Conservation (phyloP, 345 rosid genomes). For the Linum tenue region DNA sequence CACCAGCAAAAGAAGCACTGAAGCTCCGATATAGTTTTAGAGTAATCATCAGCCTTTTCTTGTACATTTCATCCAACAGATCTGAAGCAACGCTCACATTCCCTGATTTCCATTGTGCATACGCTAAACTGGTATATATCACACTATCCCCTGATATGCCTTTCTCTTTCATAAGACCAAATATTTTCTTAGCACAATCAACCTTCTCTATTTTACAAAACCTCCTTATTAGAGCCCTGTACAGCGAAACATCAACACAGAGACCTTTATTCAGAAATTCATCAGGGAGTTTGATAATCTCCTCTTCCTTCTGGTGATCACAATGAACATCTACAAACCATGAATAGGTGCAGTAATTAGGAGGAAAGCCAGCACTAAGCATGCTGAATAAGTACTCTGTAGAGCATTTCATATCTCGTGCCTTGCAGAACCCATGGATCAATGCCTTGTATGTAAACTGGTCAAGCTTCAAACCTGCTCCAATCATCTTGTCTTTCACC, state of each 20-base stretch:
- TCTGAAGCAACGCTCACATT: conserved; percentile 41
- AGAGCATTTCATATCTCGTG: conserved; percentile 50
- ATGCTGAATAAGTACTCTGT: conserved; percentile 60
- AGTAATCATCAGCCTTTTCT: conserved; percentile 61
- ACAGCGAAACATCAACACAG: conserved; percentile 45
- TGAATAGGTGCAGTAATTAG: conserved; percentile 64
- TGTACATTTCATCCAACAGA: conserved; percentile 62
- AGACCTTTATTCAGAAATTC: conserved; percentile 52
- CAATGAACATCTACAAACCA: conserved; percentile 80
- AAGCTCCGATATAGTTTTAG: conserved; percentile 53
- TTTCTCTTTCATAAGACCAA: conserved; percentile 53
- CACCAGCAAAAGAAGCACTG: conserved; percentile 54
- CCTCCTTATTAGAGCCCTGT: conserved; percentile 83
- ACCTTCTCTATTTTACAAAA: conserved; percentile 57
- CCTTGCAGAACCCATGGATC: conserved; percentile 81
- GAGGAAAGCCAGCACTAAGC: conserved; percentile 65
- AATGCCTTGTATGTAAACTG: conserved; percentile 63
- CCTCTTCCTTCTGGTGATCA: conserved; percentile 40
- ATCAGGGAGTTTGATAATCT: conserved; percentile 38
- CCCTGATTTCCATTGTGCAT: conserved; percentile 71
- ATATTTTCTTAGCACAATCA: conserved; percentile 48
- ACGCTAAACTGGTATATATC: conserved; percentile 55
- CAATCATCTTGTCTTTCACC: conserved; percentile 71
- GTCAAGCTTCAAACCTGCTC: conserved; percentile 62
- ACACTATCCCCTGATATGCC: conserved; percentile 66